Evolutionary conservation across 345 rosid genomes (phyloP), one percentile per base, ranked within the genome.

Genomic region (Trapa bicornis): DNA sequence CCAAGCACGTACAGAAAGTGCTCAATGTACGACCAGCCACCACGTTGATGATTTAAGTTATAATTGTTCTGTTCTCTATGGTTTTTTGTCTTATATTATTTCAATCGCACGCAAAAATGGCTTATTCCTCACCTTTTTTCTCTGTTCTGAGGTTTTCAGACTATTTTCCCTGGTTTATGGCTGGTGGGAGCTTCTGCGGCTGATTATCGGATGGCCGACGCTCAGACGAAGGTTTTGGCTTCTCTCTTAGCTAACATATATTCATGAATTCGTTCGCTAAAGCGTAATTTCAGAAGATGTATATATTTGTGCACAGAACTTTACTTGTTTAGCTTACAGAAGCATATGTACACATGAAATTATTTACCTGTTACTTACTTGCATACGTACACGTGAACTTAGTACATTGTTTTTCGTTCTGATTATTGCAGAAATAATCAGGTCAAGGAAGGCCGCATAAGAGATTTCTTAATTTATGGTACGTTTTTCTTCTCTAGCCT

Each of bases 101-200:
- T 8, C 32, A 10, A 3, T 69, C 1, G 6, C 12, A 54, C n/a
- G 16, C 4, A 22, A 22, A 22, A 33, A 37, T 66, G 32, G 2
- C 43, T 41, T 41, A 39, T 65, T 47, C 16, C 52, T 32, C 67
- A 17, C 42, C 62, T 33, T 61, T 22, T 33, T 63, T 6, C 50
- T 58, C 45, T 11, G 4, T 37, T 39, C 15, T 65, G 5, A 63
- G 65, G 58, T n/a, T 47, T 69, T 69, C 67, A 93, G 99, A 77
- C 37, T 71, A 71, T 81, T 61, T 94, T 82, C 47, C 99, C 99
- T 57, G 99, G 99, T 6, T 69, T 85, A 71, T 87, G 96, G 88
- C 75, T 94, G 78, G 96, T 84, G 37, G 99, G 97, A 0, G 65
- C 78, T 65, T 82, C 92, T 4, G 91, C 85, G 29, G 97, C 91